A percentile compares a stretch with the other conserved stretches of the same genome.
Evolutionary conservation across 495 filamentous ascomycete genomes (phyloP).

Genomic region (Neurospora sp.): DNA sequence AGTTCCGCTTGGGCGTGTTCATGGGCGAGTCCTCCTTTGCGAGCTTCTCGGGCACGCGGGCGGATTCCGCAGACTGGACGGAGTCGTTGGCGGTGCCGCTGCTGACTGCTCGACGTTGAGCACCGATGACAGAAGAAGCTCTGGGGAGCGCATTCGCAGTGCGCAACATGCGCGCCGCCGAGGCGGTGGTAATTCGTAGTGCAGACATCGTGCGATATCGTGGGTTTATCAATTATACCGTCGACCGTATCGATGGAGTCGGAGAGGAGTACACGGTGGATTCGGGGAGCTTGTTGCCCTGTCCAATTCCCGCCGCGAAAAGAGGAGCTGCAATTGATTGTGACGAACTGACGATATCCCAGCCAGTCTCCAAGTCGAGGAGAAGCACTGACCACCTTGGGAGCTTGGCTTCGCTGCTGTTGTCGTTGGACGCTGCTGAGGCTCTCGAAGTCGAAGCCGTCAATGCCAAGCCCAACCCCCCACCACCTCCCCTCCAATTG

Average conservation of each 20-base stretch:
- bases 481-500: constrained; percentile 11
- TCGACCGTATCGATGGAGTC: background rate
- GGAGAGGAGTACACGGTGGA: background rate
- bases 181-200: constrained; percentile 24
- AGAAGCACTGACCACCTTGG: background rate
- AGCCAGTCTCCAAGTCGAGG: background rate
- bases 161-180: constrained; percentile 36
- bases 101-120: constrained; percentile 25
- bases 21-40: constrained; percentile 20
- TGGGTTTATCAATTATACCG: background rate
- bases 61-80: constrained; percentile 25
- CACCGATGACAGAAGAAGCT: constrained; percentile 2
- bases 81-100: constrained; percentile 35
- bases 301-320: background rate
- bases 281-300: background rate
- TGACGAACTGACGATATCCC: constrained; percentile 1
- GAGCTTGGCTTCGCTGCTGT: background rate
- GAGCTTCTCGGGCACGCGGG: constrained; percentile 17
- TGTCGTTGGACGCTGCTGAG: constrained; percentile 2
- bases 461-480: constrained; percentile 4
- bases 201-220: constrained; percentile 25
- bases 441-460: constrained; percentile 3
- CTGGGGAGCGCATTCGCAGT: background rate
- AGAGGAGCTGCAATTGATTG: constrained; percentile 1
- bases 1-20: constrained; percentile 40